phyloP scores from a whole-genome alignment of 2,329 filamentous ascomycete genomes.

The Bipolaris cookei region DNA sequence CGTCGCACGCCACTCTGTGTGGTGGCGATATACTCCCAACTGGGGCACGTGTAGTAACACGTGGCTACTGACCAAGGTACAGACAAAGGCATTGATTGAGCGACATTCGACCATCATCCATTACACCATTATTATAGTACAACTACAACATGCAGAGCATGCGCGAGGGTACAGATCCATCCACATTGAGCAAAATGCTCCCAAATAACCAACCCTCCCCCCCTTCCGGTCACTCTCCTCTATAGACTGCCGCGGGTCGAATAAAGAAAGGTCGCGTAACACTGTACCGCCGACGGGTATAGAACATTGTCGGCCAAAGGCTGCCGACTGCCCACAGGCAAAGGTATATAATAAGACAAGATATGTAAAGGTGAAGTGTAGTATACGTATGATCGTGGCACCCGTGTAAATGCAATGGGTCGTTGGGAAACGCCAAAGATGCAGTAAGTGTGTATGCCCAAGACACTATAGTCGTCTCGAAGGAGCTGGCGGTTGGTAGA shows the following conservation, averaged over 20 bases:
- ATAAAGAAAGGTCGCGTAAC: slow-evolving; percentile 1
- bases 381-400: slow-evolving; percentile 28
- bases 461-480: slow-evolving; percentile 10
- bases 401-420: slow-evolving; percentile 25
- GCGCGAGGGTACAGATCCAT: slow-evolving; percentile 18
- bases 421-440: slow-evolving; percentile 17
- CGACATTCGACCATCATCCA: slow-evolving; percentile 28
- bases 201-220: neutral
- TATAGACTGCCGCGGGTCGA: neutral
- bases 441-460: slow-evolving; percentile 11
- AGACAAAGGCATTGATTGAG: slow-evolving; percentile 14
- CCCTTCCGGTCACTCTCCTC: neutral
- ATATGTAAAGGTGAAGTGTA: slow-evolving; percentile 19
- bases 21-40: neutral
- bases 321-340: neutral
- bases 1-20: neutral
- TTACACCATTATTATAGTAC: slow-evolving; percentile 40
- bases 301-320: slow-evolving; percentile 7
- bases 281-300: slow-evolving; percentile 12
- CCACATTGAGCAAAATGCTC: slow-evolving; percentile 22
- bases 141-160: slow-evolving; percentile 21
- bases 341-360: slow-evolving; percentile 20
- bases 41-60: slow-evolving; percentile 3
- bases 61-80: slow-evolving; percentile 7
- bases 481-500: slow-evolving; percentile 8